A percentile compares a stretch with the other conserved stretches of the same genome.
These are phyloP conservation scores for Solanum aculeatissimum DNA, from an alignment of 305 asterid genomes.

Conservation along the genomic window DNA sequence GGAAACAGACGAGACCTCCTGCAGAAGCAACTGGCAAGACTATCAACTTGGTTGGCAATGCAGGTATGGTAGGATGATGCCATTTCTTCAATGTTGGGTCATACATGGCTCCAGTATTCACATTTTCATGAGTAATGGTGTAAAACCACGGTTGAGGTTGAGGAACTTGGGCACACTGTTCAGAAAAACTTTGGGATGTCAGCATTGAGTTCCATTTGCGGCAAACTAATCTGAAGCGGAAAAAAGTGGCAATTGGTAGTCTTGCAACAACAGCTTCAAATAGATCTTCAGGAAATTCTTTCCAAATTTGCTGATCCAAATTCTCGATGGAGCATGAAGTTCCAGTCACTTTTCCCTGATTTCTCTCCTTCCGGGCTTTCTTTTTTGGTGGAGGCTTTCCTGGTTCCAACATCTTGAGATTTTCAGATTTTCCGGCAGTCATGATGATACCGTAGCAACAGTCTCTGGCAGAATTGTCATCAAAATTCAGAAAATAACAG, in stretches of 20 bases:
- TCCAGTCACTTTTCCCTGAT: constrained; percentile 32
- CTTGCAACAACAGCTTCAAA: constrained; percentile 89
- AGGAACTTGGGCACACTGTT: constrained; percentile 50
- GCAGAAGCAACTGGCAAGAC: constrained; percentile 93
- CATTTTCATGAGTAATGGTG: constrained; percentile 79
- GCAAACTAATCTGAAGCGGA: constrained; percentile 76
- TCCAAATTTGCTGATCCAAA: constrained; percentile 76
- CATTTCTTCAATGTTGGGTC: constrained; percentile 67
- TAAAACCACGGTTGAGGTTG: constrained; percentile 73
- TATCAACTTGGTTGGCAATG: constrained; percentile 56
- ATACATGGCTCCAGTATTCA: constrained; percentile 78
- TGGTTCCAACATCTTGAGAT: constrained; percentile 73
- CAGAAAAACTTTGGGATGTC: constrained; percentile 69
- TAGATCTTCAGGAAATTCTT: constrained; percentile 93
- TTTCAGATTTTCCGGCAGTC: constrained; percentile 77
- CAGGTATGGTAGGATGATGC: constrained; percentile 83
- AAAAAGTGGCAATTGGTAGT: constrained; percentile 74
- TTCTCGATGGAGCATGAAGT: constrained; percentile 27
- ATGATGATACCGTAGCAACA: constrained; percentile 51
- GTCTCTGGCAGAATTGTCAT: constrained; percentile 42
- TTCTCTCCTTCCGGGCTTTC: constrained; percentile 60
- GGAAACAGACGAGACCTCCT: constrained; percentile 95
- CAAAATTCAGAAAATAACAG: constrained; percentile 24
- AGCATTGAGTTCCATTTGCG: constrained; percentile 75
- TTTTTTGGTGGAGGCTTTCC: constrained; percentile 25